Evolutionary conservation across 257 asterid species (phyloP), one percentile per base, ranked within the genome.

Genomic region (Ocimum tenuiflorum): DNA sequence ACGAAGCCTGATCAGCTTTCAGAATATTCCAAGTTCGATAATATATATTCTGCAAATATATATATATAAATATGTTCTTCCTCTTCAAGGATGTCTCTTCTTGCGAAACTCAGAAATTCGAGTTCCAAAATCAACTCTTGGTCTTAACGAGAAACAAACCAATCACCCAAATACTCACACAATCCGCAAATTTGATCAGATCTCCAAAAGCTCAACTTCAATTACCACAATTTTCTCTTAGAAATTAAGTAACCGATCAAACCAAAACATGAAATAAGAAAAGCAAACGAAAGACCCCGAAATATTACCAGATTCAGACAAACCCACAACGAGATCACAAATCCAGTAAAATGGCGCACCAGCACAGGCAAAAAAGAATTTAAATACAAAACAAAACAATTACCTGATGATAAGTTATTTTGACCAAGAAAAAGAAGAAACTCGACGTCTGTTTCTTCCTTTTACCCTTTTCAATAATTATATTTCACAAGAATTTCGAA

Each of bases 161-260:
- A 48, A 24, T 24, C 60, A 20, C 50, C 60, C 47, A 14, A 43
- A 47, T 19, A 52, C 53, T 19, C 63, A 35, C 60, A 65, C 24
- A 73, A 62, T 52, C 42, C 15, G 17, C 43, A 20, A 66, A 35
- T 31, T 31, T 11, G 63, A 73, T 67, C 83, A 77, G 87, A 82
- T 82, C 87, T 74, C 63, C 0, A 53, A 60, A 61, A 51, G 83
- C 77, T 72, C 79, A 79, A 43, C 79, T n/a, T 39, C 36, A 65
- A 64, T 59, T 72, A 15, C 73, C 36, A 62, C 61, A 67, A 63
- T 63, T n/a, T 60, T 23, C 12, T 7, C 33, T 6, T 23, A 27
- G 4, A 57, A 35, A 74, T 70, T 75, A 67, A 69, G 73, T 20
- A 73, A 35, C 3, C 17, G 49, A 15, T 43, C 43, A 49, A 59